Evolutionary conservation across 495 filamentous ascomycete genomes (phyloP), one percentile per base, ranked within the genome.

Genomic region (Hypoxylon fragiforme): DNA sequence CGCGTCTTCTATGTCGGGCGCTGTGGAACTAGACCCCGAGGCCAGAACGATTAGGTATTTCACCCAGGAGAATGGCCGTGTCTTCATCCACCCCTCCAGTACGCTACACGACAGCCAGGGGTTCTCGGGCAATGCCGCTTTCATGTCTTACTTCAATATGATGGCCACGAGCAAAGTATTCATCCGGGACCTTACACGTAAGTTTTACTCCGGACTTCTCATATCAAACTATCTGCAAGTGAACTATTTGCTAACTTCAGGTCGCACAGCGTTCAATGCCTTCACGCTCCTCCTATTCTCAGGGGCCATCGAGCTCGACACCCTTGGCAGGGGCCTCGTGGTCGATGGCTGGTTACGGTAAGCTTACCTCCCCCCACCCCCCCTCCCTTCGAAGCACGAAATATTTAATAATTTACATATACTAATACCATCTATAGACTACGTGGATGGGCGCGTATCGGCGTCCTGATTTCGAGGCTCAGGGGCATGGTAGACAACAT

Each of bases 361-460:
- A 19, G 60, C 54, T 8, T 26, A 30, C 37, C 1, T 21, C 8
- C 4, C 19, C n/a, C n/a, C n/a, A n/a, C n/a, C n/a, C n/a, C n/a
- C n/a, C n/a, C n/a, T n/a, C n/a, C n/a, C n/a, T n/a, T n/a, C n/a
- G n/a, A n/a, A n/a, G n/a, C n/a, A n/a, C n/a, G n/a, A n/a, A n/a
- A n/a, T n/a, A n/a, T n/a, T n/a, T n/a, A n/a, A n/a, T n/a, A n/a
- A n/a, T n/a, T n/a, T n/a, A n/a, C n/a, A n/a, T n/a, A n/a, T n/a
- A n/a, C n/a, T n/a, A n/a, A n/a, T n/a, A n/a, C n/a, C n/a, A n/a
- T n/a, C n/a, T n/a, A 12, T n/a, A 68, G 65, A 22, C 73, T 97
- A 16, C 81, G 91, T 5, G 94, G 94, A 2, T 97, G 95, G 94
- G 95, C 95, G 2, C 77, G 95, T 15, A 92, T 98, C 44, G 94